Evolutionary conservation across 306 rosid genomes (phyloP).

Genomic region (Macrotyloma uniflorum): DNA sequence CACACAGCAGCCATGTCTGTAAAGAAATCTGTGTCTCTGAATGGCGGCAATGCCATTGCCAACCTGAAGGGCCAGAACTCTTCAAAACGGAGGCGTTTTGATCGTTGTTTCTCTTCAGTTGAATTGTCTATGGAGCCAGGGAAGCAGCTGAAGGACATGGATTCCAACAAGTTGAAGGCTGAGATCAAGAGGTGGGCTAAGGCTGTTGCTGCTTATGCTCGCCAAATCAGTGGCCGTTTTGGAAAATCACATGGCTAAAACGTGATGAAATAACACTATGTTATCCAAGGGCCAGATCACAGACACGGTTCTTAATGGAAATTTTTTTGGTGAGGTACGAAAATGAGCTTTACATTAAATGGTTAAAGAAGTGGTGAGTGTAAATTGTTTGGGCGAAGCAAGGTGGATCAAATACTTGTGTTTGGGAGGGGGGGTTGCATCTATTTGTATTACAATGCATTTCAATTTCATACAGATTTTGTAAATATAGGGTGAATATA

Average conservation of each 20-base stretch:
- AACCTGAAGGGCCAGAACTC: neutral
- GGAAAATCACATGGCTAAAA: conserved; percentile 48
- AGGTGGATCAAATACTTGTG: conserved; percentile 20
- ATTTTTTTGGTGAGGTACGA: neutral
- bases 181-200: conserved; percentile 91
- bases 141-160: conserved; percentile 74
- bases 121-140: conserved; percentile 72
- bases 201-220: conserved; percentile 87
- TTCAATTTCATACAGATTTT: neutral
- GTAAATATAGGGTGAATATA: neutral
- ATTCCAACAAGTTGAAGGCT: conserved; percentile 73
- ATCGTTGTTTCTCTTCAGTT: conserved; percentile 52
- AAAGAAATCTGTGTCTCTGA: conserved; percentile 71
- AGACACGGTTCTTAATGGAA: neutral
- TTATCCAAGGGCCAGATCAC: neutral
- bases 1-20: conserved; percentile 65
- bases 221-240: conserved; percentile 72
- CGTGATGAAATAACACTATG: neutral
- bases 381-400: conserved; percentile 1
- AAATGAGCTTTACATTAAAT: neutral
- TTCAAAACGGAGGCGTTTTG: conserved; percentile 42
- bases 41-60: conserved; percentile 34
- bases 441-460: neutral
- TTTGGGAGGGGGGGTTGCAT: neutral
- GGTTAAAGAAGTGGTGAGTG: neutral